A percentile compares a stretch with the other conserved stretches of the same genome.
phyloP scores from a whole-genome alignment of 2,329 filamentous ascomycete genomes.

The Xylariaceae sp. region DNA sequence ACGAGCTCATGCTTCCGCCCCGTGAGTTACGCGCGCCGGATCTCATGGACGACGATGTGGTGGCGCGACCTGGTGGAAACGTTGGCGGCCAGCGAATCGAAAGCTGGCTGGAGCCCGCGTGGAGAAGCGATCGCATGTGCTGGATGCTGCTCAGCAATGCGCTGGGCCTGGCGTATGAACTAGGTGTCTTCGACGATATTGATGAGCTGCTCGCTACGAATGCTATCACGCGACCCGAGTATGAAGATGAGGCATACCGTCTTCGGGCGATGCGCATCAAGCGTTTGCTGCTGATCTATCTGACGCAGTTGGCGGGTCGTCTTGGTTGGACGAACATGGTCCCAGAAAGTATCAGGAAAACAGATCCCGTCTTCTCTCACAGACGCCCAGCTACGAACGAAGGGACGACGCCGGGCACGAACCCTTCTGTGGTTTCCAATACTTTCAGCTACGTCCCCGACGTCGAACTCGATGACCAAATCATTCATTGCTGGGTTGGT shows the following conservation, averaged over 20 bases:
- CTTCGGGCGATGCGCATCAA: conserved; percentile 77
- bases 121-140: conserved; percentile 91
- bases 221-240: conserved; percentile 57
- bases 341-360: conserved; percentile 58
- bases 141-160: conserved; percentile 96
- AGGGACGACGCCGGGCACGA: conserved; percentile 57
- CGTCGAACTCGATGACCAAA: conserved; percentile 61
- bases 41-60: conserved; percentile 40
- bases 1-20: conserved; percentile 61
- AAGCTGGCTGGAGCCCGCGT: conserved; percentile 93
- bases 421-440: conserved; percentile 50
- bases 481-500: conserved; percentile 85
- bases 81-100: conserved; percentile 81
- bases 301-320: conserved; percentile 87
- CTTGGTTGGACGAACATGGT: conserved; percentile 94
- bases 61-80: conserved; percentile 45
- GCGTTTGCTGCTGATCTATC: conserved; percentile 80
- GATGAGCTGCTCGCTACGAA: conserved; percentile 61
- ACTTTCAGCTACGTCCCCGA: conserved; percentile 63
- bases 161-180: conserved; percentile 83
- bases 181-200: conserved; percentile 91
- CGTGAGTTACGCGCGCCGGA: conserved; percentile 46
- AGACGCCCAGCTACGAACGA: conserved; percentile 48
- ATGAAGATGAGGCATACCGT: conserved; percentile 71
- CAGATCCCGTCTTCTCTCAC: conserved; percentile 51